Conservation (phyloP, 2,329 filamentous ascomycete genomes). For the Calonectria fujianensis region DNA sequence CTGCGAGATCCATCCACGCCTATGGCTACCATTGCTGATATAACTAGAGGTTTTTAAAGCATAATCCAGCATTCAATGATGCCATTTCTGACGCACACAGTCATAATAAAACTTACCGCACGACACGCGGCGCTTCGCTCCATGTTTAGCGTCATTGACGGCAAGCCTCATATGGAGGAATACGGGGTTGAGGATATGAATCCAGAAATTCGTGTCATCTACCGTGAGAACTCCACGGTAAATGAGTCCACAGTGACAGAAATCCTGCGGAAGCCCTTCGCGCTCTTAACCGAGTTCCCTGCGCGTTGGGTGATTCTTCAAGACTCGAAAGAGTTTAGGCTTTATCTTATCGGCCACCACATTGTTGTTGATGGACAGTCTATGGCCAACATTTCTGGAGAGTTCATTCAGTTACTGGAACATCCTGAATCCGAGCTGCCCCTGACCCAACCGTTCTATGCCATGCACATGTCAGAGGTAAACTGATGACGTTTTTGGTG, state of each 20-base stretch:
- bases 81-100: background rate
- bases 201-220: background rate
- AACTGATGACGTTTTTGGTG: background rate
- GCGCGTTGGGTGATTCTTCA: background rate
- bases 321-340: background rate
- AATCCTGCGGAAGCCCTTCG: background rate
- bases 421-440: background rate
- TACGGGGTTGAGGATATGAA: background rate
- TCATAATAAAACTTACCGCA: background rate
- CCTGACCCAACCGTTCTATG: background rate
- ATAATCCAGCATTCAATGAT: too few relatives aligned
- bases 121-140: background rate
- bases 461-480: constrained; percentile 11
- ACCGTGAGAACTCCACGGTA: background rate
- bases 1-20: background rate
- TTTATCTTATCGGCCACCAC: background rate
- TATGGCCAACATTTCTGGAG: background rate
- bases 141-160: background rate
- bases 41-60: too few relatives aligned
- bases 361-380: background rate
- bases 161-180: background rate
- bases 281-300: background rate
- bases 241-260: background rate
- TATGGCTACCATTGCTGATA: too few relatives aligned
- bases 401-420: background rate